phyloP scores from a whole-genome alignment of 2,329 filamentous ascomycete species.

The Sphaerulina musiva region DNA sequence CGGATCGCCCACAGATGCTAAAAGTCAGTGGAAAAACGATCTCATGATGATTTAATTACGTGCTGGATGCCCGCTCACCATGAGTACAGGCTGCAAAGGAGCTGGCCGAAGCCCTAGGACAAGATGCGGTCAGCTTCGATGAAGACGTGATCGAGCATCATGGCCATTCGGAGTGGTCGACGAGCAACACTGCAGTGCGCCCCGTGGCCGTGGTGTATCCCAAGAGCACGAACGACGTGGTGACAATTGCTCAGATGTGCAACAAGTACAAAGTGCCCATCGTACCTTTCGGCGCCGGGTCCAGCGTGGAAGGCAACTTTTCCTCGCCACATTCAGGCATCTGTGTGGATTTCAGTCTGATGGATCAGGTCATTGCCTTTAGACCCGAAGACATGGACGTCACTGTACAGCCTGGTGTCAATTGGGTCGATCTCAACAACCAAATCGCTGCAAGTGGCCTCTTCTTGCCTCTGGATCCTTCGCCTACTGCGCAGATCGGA shows the following conservation, averaged over 20 bases:
- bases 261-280: conserved; percentile 17
- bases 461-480: conserved; percentile 87
- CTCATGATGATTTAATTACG: neutral
- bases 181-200: conserved; percentile 16
- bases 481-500: conserved; percentile 67
- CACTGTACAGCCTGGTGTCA: conserved; percentile 82
- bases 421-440: conserved; percentile 86
- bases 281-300: conserved; percentile 21
- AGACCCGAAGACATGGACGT: conserved; percentile 88
- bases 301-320: conserved; percentile 72
- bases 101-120: conserved; percentile 9
- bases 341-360: conserved; percentile 80
- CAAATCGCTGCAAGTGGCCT: conserved; percentile 65
- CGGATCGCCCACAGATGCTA: conserved; percentile 15
- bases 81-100: conserved; percentile 14
- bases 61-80: neutral
- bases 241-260: conserved; percentile 15
- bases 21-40: conserved; percentile 3
- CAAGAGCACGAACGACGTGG: conserved; percentile 16
- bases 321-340: conserved; percentile 79
- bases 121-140: conserved; percentile 19
- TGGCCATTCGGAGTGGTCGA: conserved; percentile 21
- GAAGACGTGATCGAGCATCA: conserved; percentile 22
- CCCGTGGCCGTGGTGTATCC: conserved; percentile 22
- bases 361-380: conserved; percentile 74